These are phyloP conservation scores for Recurvomyces mirabilis DNA, from an alignment of 495 filamentous ascomycete genomes.

Conservation along the genomic window DNA sequence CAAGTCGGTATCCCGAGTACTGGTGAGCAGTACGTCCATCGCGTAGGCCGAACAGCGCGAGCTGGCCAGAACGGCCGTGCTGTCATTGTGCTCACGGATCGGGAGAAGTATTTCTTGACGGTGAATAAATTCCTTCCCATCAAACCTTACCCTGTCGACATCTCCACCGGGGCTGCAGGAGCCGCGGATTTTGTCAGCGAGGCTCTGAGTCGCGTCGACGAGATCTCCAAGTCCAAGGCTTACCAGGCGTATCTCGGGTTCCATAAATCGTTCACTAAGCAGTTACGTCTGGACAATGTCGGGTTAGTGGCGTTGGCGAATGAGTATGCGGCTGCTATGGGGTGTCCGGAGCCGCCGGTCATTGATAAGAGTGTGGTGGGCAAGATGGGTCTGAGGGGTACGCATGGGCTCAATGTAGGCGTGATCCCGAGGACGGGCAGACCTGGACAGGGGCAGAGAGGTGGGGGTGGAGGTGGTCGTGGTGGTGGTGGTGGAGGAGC, in stretches of 20 bases:
- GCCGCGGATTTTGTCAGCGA: conserved; percentile 18
- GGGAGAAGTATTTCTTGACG: conserved; percentile 50
- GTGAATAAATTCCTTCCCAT: conserved; percentile 45
- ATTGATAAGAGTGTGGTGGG: conserved; percentile 36
- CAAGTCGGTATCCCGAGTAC: conserved; percentile 53
- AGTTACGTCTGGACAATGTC: conserved; percentile 30
- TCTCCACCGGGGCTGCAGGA: conserved; percentile 30
- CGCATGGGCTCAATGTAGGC: conserved; percentile 1
- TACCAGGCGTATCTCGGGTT: conserved; percentile 48
- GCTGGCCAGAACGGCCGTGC: conserved; percentile 59
- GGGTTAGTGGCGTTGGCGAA: conserved; percentile 38
- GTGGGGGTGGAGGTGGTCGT: not conserved
- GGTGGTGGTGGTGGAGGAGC: not conserved
- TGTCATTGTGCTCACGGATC: conserved; percentile 48
- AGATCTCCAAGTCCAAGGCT: conserved; percentile 40
- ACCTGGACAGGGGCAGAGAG: not conserved
- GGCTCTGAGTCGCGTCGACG: conserved; percentile 36
- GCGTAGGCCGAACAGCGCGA: conserved; percentile 60
- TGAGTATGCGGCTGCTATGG: conserved; percentile 35
- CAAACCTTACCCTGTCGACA: conserved; percentile 38
- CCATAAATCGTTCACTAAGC: conserved; percentile 40
- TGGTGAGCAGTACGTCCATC: conserved; percentile 61
- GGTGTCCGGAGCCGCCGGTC: conserved; percentile 35
- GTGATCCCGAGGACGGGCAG: not conserved
- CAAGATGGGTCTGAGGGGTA: conserved; percentile 44